These are phyloP conservation scores for Cucumis melo DNA, from an alignment of 306 rosid species.

Conservation along the genomic window DNA sequence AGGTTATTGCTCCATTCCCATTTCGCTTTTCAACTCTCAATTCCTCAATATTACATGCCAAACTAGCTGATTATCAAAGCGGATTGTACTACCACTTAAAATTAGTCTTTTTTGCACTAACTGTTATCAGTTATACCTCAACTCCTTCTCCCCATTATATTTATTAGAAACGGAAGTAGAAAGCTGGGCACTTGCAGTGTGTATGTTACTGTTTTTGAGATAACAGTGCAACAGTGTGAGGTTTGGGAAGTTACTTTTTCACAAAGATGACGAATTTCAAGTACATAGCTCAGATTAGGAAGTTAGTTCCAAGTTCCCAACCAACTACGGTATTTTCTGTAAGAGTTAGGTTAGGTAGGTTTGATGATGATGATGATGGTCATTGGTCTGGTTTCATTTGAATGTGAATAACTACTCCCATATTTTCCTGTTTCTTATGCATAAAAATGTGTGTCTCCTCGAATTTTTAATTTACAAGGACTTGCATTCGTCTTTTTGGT, in stretches of 20 bases:
- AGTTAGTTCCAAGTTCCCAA: neutral
- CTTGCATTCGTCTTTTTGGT: neutral
- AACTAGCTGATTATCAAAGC: neutral
- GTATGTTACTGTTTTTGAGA: neutral
- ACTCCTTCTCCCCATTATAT: neutral
- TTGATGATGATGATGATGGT: neutral
- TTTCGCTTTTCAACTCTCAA: neutral
- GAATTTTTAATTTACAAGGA: neutral
- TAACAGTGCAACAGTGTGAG: neutral
- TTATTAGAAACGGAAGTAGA: neutral
- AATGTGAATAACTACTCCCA: neutral
- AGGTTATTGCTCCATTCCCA: slow-evolving; percentile 30
- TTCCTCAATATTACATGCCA: neutral
- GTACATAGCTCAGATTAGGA: neutral
- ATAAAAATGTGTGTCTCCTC: neutral
- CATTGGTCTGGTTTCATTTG: neutral
- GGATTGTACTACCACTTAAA: neutral
- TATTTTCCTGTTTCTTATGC: neutral
- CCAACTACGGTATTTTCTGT: neutral
- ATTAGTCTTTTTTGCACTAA: neutral
- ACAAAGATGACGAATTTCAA: neutral
- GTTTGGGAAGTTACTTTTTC: neutral
- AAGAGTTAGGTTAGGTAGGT: neutral
- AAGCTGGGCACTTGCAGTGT: neutral
- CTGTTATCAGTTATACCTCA: neutral